Conservation (phyloP, 2,329 filamentous ascomycete species). For the Fusarium tjaetaba region DNA sequence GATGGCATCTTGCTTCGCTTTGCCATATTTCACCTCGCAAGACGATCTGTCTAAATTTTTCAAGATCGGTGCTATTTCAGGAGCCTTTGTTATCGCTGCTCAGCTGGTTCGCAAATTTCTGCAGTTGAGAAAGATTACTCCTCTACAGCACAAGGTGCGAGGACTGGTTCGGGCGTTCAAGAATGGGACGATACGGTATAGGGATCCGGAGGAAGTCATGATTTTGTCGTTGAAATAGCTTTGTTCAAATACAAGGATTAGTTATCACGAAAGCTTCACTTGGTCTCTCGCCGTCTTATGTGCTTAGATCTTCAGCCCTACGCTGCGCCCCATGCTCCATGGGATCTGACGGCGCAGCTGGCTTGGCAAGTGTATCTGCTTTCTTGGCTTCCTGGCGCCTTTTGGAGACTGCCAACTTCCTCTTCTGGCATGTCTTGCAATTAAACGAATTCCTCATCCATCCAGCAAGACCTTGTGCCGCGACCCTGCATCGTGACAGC, state of each 20-base stretch:
- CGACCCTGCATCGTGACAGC: not conserved
- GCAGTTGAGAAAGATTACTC: not conserved
- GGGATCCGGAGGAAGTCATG: not conserved
- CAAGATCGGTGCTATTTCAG: rapidly evolving
- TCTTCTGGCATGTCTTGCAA: not conserved
- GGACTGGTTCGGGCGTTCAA: constrained; percentile 8
- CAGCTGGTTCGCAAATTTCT: not conserved
- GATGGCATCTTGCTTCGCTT: not conserved
- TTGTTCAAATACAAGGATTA: rapidly evolving
- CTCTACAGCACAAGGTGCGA: not conserved
- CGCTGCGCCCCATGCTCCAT: rapidly evolving
- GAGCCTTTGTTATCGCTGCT: rapidly evolving
- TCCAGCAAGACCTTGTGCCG: not conserved
- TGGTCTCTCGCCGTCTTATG: no score
- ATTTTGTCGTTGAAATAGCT: not conserved
- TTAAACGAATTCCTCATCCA: not conserved
- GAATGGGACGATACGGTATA: constrained; percentile 8
- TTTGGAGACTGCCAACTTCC: not conserved
- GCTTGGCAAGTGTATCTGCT: not conserved
- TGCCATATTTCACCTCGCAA: not conserved
- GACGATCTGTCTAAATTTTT: rapidly evolving
- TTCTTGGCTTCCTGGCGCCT: not conserved
- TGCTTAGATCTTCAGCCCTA: not conserved
- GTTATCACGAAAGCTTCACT: rapidly evolving
- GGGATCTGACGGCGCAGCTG: not conserved